phyloP scores from a whole-genome alignment of 108 stramenopile species.

The Cyclotella choctawhatcheeana region DNA sequence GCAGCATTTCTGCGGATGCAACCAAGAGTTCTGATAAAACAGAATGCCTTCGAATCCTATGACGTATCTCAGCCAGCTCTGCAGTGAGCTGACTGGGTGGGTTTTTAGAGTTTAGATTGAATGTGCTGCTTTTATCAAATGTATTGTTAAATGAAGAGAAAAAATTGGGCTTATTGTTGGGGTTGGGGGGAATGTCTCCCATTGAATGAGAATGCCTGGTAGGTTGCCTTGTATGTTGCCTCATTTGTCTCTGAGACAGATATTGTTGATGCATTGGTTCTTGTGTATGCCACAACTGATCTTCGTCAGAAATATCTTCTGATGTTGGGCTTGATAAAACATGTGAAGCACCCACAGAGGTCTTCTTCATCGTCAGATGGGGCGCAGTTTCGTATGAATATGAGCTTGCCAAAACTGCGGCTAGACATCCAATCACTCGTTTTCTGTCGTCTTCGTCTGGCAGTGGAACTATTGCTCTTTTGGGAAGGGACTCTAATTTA shows the following conservation, averaged over 20 bases:
- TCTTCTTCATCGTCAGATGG: constrained; percentile 37
- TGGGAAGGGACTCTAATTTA: constrained; percentile 32
- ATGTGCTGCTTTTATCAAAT: constrained; percentile 33
- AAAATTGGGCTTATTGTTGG: constrained; percentile 22
- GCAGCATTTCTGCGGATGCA: constrained; percentile 64
- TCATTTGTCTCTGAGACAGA: constrained; percentile 21
- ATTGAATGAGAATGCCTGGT: constrained; percentile 11
- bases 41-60: constrained; percentile 70
- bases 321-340: not conserved
- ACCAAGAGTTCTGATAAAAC: constrained; percentile 64
- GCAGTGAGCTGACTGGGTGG: constrained; percentile 22
- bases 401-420: constrained; percentile 71
- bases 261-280: constrained; percentile 26
- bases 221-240: not conserved
- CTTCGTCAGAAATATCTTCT: not conserved
- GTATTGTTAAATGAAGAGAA: constrained; percentile 33
- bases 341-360: not conserved
- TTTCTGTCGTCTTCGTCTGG: constrained; percentile 50
- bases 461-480: constrained; percentile 27
- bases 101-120: constrained; percentile 21
- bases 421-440: constrained; percentile 69
- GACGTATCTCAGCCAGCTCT: constrained; percentile 55
- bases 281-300: constrained; percentile 3
- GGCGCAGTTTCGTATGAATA: constrained; percentile 68
- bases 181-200: not conserved